Percentiles rank a stretch among this genome's conserved stretches.
Evolutionary conservation across 2,329 filamentous ascomycete genomes (phyloP).

Genomic region (Fusarium brevicatenulatum): DNA sequence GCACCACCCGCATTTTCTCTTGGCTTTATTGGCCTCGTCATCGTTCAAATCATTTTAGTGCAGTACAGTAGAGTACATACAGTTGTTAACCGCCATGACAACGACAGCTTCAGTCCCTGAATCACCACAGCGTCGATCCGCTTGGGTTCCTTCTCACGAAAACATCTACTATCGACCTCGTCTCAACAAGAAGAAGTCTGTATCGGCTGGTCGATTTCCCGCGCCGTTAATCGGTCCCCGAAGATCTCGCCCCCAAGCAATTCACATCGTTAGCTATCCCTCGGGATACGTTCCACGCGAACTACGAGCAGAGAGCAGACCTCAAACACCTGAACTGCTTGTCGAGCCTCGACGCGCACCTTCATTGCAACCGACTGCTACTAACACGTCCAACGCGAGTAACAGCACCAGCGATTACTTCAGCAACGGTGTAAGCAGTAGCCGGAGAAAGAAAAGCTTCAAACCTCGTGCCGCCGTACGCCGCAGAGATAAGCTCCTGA

Average conservation of each 20-base stretch:
- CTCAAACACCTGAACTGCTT: slow-evolving; percentile 24
- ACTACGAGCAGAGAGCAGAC: slow-evolving; percentile 46
- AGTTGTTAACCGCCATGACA: slow-evolving; percentile 43
- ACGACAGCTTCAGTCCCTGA: slow-evolving; percentile 25
- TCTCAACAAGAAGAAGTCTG: slow-evolving; percentile 38
- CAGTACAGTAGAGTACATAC: slow-evolving; percentile 17
- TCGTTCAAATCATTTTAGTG: not conserved
- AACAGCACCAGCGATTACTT: slow-evolving; percentile 1
- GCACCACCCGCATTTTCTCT: slow-evolving; percentile 28
- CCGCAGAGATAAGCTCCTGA: slow-evolving; percentile 32
- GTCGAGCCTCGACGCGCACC: slow-evolving; percentile 29
- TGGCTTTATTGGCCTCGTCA: slow-evolving; percentile 40
- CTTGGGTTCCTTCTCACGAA: slow-evolving; percentile 42
- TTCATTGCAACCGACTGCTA: slow-evolving; percentile 34
- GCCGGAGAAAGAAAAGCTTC: slow-evolving; percentile 40
- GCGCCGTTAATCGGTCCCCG: slow-evolving; percentile 53
- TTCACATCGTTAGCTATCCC: slow-evolving; percentile 56
- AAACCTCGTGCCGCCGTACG: slow-evolving; percentile 17
- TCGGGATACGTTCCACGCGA: slow-evolving; percentile 58
- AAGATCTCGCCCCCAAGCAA: slow-evolving; percentile 53
- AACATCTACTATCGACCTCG: slow-evolving; percentile 45
- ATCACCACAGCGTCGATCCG: slow-evolving; percentile 33
- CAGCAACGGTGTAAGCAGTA: slow-evolving; percentile 20
- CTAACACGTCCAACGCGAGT: slow-evolving; percentile 8
- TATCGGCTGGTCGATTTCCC: slow-evolving; percentile 45